Conservation (phyloP, 306 rosid genomes). For the Cicer arietinum region DNA sequence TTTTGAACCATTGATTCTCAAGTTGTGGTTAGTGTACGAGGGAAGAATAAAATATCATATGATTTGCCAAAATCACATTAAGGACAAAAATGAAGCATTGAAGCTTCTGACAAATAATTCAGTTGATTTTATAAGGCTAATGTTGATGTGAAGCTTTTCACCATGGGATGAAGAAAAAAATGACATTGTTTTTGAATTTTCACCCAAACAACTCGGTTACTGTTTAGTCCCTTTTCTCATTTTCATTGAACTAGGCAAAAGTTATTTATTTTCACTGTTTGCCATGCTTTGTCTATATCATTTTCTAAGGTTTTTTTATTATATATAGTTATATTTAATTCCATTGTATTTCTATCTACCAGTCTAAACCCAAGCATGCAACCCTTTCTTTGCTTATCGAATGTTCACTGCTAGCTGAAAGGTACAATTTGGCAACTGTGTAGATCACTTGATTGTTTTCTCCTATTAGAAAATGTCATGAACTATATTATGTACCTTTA, state of each 20-base stretch:
- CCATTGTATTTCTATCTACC: constrained; percentile 27
- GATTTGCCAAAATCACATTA: constrained; percentile 24
- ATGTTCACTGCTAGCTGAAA: constrained; percentile 29
- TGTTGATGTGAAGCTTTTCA: constrained; percentile 63
- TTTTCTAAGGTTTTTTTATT: neutral
- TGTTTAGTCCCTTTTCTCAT: constrained; percentile 38
- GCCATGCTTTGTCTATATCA: constrained; percentile 22
- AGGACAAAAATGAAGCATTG: neutral
- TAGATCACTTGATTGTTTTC: constrained; percentile 38
- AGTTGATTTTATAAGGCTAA: constrained; percentile 38
- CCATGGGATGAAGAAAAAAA: constrained; percentile 35
- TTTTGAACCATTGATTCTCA: constrained; percentile 24
- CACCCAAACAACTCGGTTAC: constrained; percentile 33
- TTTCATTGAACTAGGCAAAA: constrained; percentile 42
- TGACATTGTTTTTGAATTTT: constrained; percentile 34
- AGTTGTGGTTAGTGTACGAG: neutral
- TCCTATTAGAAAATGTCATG: constrained; percentile 34
- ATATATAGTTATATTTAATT: constrained; percentile 36
- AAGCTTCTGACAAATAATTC: constrained; percentile 7
- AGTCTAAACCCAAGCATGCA: constrained; percentile 39
- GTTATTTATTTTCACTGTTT: constrained; percentile 50
- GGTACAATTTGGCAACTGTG: constrained; percentile 41
- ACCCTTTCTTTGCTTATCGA: constrained; percentile 34
- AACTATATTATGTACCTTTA: constrained; percentile 20
- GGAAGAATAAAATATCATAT: neutral